phyloP scores from a whole-genome alignment of 768 basidiomycete genomes.

The Tricholoma bakamatsutake region DNA sequence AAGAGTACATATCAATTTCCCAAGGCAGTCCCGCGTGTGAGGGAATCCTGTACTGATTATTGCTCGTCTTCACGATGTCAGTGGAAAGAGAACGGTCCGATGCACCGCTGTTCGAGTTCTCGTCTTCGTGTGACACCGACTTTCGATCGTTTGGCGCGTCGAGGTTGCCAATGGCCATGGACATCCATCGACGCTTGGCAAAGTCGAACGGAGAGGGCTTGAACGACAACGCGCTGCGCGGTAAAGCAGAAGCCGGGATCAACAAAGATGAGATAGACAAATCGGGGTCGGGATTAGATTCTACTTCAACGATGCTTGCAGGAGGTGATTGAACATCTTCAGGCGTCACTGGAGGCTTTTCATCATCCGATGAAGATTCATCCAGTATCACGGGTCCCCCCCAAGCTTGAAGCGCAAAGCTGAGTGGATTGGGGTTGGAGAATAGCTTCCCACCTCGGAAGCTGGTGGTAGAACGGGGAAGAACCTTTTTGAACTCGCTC shows the following conservation, averaged over 20 bases:
- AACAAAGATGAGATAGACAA: constrained; percentile 8
- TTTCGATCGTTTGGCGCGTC: neutral
- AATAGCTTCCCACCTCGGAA: constrained; percentile 44
- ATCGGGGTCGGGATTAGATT: constrained; percentile 8
- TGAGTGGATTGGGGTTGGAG: constrained; percentile 55
- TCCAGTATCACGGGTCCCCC: constrained; percentile 37
- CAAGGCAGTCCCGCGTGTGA: neutral
- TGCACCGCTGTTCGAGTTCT: neutral
- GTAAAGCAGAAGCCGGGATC: constrained; percentile 14
- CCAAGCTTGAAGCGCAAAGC: constrained; percentile 56
- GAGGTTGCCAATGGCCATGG: constrained; percentile 21
- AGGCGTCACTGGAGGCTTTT: constrained; percentile 51
- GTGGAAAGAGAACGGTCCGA: neutral
- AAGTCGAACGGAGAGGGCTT: constrained; percentile 62
- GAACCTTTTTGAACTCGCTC: constrained; percentile 27
- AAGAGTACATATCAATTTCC: constrained; percentile 3
- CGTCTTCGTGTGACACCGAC: constrained; percentile 2
- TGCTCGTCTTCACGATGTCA: neutral
- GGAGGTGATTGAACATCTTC: constrained; percentile 44
- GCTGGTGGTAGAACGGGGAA: constrained; percentile 34
- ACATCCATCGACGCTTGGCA: constrained; percentile 57
- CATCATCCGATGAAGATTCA: constrained; percentile 43
- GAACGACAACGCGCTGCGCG: constrained; percentile 41
- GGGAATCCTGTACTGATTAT: neutral
- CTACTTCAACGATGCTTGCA: constrained; percentile 22